Evolutionary conservation across 2,329 filamentous ascomycete species (phyloP).

Genomic region (Aureobasidium vineae): DNA sequence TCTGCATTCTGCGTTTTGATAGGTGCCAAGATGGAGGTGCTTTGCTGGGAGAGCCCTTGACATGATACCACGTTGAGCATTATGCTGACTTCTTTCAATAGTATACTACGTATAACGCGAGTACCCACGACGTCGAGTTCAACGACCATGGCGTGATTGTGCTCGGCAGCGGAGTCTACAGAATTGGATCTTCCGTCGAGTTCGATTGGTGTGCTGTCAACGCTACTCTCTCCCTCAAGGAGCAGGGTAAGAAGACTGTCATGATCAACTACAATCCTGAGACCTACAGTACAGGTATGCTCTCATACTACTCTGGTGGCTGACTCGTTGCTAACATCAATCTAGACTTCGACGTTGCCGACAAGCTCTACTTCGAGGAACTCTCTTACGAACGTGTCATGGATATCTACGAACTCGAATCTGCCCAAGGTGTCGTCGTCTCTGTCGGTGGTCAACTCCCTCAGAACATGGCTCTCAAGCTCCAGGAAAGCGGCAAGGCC

Average conservation of each 20-base stretch:
- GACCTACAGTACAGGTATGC: too few species aligned
- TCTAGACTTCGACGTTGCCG: constrained; percentile 88
- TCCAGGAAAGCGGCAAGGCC: constrained; percentile 87
- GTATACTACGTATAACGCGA: constrained; percentile 91
- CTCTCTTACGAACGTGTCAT: constrained; percentile 95
- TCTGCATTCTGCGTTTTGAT: background rate
- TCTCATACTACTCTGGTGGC: too few species aligned
- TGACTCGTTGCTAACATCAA: too few species aligned
- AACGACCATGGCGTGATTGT: constrained; percentile 89
- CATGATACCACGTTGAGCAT: background rate
- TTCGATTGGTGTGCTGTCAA: constrained; percentile 99
- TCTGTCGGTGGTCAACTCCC: constrained; percentile 95
- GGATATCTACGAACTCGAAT: constrained; percentile 97
- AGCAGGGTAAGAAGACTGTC: constrained; percentile 93
- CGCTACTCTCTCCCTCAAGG: constrained; percentile 75
- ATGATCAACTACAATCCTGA: constrained; percentile 84
- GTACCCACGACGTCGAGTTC: constrained; percentile 88
- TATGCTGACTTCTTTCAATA: background rate
- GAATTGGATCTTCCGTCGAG: constrained; percentile 95
- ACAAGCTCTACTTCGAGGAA: constrained; percentile 96
- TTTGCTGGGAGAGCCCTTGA: background rate
- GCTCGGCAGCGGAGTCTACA: constrained; percentile 92
- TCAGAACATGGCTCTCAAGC: constrained; percentile 92
- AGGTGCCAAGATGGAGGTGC: background rate
- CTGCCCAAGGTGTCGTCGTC: constrained; percentile 81